A percentile compares a stretch with the other conserved stretches of the same genome.
phyloP scores from a whole-genome alignment of 2,329 filamentous ascomycete species.

The Pestalotiopsis fici region DNA sequence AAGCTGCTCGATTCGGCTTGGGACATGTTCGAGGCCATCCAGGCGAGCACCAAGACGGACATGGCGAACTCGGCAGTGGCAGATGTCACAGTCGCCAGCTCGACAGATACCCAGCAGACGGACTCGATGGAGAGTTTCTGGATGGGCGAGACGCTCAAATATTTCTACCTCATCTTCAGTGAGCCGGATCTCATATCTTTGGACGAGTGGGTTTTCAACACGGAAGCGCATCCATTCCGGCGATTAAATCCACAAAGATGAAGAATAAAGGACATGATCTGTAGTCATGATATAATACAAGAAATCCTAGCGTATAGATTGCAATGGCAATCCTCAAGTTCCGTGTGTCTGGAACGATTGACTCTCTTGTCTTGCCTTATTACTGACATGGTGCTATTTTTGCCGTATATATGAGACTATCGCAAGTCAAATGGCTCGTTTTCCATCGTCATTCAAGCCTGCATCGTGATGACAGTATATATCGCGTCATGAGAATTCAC shows the following conservation, averaged over 20 bases:
- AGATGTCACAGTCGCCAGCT: slow-evolving; percentile 20
- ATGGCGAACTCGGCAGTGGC: slow-evolving; percentile 24
- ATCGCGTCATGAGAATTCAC: background rate
- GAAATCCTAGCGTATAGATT: background rate
- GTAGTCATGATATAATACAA: background rate
- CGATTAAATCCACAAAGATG: background rate
- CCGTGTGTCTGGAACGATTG: background rate
- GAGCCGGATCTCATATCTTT: slow-evolving; percentile 11
- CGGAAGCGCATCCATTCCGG: slow-evolving; percentile 14
- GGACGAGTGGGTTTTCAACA: slow-evolving; percentile 14
- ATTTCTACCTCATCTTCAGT: slow-evolving; percentile 15
- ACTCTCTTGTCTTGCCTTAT: too few relatives aligned
- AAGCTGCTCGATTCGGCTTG: slow-evolving; percentile 24
- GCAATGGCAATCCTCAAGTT: background rate
- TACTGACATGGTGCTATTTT: too few relatives aligned
- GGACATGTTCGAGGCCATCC: slow-evolving; percentile 26
- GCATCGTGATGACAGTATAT: background rate
- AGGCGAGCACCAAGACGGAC: slow-evolving; percentile 21
- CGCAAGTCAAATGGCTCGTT: too few relatives aligned
- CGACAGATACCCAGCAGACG: slow-evolving; percentile 11
- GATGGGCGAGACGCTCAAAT: slow-evolving; percentile 16
- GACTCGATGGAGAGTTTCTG: slow-evolving; percentile 23
- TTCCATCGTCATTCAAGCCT: too few relatives aligned
- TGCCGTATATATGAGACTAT: too few relatives aligned
- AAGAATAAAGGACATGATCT: too few relatives aligned